Evolutionary conservation across 2,329 filamentous ascomycete species (phyloP).

Genomic region (Elsinoe australis): DNA sequence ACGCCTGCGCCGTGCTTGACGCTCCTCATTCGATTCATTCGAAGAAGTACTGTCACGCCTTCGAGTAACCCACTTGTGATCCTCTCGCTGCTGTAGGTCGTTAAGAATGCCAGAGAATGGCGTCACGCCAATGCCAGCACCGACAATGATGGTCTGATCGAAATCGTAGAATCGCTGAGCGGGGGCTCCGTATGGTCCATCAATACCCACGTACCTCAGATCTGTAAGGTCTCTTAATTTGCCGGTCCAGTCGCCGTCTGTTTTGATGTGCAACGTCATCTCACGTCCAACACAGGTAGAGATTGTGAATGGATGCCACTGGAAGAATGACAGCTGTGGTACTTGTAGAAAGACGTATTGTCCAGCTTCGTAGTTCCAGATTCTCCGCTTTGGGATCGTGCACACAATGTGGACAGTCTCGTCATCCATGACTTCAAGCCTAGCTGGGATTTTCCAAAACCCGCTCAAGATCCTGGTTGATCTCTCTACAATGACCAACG

Average conservation of each 20-base stretch:
- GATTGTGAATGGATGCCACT: slow-evolving; percentile 55
- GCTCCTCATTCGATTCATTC: slow-evolving; percentile 6
- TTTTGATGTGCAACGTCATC: slow-evolving; percentile 52
- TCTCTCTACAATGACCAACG: slow-evolving; percentile 46
- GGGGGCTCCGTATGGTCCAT: slow-evolving; percentile 52
- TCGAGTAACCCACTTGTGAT: slow-evolving; percentile 19
- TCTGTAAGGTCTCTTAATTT: slow-evolving; percentile 36
- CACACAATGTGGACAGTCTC: slow-evolving; percentile 47
- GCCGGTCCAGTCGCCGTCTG: slow-evolving; percentile 51
- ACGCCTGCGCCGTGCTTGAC: slow-evolving; percentile 1
- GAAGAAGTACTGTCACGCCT: slow-evolving; percentile 2
- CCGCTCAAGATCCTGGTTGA: slow-evolving; percentile 40
- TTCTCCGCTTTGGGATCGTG: slow-evolving; percentile 41
- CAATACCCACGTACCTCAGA: slow-evolving; percentile 42
- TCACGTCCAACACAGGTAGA: slow-evolving; percentile 47
- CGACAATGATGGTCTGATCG: slow-evolving; percentile 49
- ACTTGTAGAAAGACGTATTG: slow-evolving; percentile 53
- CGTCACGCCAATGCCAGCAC: slow-evolving; percentile 51
- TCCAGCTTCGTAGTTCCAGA: slow-evolving; percentile 50
- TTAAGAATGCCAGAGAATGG: slow-evolving; percentile 52
- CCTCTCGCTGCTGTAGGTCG: slow-evolving; percentile 39
- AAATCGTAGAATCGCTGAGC: slow-evolving; percentile 54
- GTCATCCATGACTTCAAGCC: slow-evolving; percentile 43
- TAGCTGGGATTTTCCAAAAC: slow-evolving; percentile 44
- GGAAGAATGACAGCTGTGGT: slow-evolving; percentile 45